Evolutionary conservation across 208 protist genomes (phyloP), one percentile per base, ranked within the genome.

Genomic region (Borovskyia barvae): DNA sequence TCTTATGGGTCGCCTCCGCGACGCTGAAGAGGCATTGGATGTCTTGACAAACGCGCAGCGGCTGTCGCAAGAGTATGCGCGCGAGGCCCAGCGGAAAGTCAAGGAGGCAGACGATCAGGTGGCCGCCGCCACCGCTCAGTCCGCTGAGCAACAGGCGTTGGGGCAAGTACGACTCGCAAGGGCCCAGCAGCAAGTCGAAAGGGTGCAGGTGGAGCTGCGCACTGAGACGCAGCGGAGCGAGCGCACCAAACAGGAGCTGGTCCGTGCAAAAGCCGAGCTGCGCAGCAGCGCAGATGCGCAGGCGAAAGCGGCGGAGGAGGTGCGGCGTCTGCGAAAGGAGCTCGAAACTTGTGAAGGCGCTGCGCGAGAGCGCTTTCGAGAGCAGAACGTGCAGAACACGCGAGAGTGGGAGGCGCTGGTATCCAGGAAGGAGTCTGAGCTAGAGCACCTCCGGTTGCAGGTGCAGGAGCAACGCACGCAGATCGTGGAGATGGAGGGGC

Each of bases 11-110:
- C 54, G 53, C 19, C 61, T 75, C 33, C 36, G 52, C 5, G 59
- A 59, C 15, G 72, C 72, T 17, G 65, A 73, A 41, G 43, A 53
- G 25, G 66, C 66, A 14, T 22, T 66, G 4, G 65, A 53, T 14
- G 43, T 54, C 17, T 55, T 73, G 42, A 59, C 50, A 26, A 49
- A 58, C 26, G 63, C 63, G 15, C 63, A 69, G 26, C 53, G 63
- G 1, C 28, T 61, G 3, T 17, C 63, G 26, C 52, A 59, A 12
- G 64, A 62, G 29, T 22, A 58, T 3, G 55, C 65, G 36, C 19
- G 26, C 0, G 42, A 60, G 35, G 63, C 63, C 1, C 53, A 69
- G 26, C 52, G 63, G 15, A 2, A 22, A 15, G 22, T 37, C 24
- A 45, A 33, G 14, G 54, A 51, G 5, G 52, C 47, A 15, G 53